Conservation (phyloP, 2,329 filamentous ascomycete species). For the Talaromyces sp. region DNA sequence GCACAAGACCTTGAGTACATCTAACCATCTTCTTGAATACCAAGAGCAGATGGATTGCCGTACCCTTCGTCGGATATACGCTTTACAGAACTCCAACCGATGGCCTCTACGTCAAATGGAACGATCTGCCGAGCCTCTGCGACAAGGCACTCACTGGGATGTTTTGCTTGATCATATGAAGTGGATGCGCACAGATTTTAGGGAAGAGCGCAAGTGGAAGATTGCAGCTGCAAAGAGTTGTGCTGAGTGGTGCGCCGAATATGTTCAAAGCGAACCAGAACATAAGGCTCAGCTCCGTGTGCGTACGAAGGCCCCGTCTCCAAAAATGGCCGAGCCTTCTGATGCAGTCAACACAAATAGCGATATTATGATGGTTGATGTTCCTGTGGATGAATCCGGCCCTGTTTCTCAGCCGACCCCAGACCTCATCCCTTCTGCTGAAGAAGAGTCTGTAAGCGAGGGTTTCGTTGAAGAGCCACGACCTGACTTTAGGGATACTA, state of each 20-base stretch:
- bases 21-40: conserved; percentile 78
- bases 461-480: conserved; percentile 47
- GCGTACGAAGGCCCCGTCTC: conserved; percentile 39
- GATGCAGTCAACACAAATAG: conserved; percentile 27
- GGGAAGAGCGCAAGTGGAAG: conserved; percentile 94
- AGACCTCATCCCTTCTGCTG: conserved; percentile 64
- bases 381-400: conserved; percentile 33
- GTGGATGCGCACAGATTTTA: conserved; percentile 97
- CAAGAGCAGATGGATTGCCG: conserved; percentile 85
- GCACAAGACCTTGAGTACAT: conserved; percentile 84
- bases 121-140: conserved; percentile 74
- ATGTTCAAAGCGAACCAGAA: conserved; percentile 64
- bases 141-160: conserved; percentile 79
- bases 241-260: conserved; percentile 80
- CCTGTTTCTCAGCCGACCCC: conserved; percentile 57
- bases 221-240: conserved; percentile 74
- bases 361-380: conserved; percentile 32
- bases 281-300: conserved; percentile 69
- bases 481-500: conserved; percentile 42
- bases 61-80: conserved; percentile 81
- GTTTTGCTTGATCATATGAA: conserved; percentile 86
- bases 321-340: conserved; percentile 28
- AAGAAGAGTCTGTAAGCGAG: conserved; percentile 58
- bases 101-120: conserved; percentile 92
- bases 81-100: conserved; percentile 83